Percentiles rank a stretch among this genome's conserved stretches.
Evolutionary conservation across 2,329 filamentous ascomycete species (phyloP).

Genomic region (Ophiocordyceps camponoti-floridani): DNA sequence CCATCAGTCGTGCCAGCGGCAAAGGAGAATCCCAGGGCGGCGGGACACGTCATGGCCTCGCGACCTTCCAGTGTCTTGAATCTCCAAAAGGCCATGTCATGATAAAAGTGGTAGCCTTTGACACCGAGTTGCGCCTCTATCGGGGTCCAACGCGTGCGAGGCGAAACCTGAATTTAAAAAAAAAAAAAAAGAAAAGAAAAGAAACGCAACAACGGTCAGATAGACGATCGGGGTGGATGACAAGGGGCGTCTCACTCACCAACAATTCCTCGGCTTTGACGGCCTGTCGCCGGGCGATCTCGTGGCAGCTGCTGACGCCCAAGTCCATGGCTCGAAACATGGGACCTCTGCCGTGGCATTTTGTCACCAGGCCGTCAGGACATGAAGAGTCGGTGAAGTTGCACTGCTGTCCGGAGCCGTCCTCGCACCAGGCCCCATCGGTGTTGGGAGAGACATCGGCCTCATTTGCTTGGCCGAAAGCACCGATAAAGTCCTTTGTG

Average conservation of each 20-base stretch:
- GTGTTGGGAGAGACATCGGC: slow-evolving; percentile 83
- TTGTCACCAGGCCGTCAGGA: slow-evolving; percentile 44
- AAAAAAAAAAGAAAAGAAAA: no score
- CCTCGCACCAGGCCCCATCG: slow-evolving; percentile 75
- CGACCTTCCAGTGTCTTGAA: slow-evolving; percentile 61
- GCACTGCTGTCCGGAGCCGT: slow-evolving; percentile 55
- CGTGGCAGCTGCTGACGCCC: slow-evolving; percentile 56
- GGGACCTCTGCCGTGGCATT: slow-evolving; percentile 59
- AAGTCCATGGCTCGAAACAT: slow-evolving; percentile 49
- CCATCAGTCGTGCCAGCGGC: slow-evolving; percentile 86
- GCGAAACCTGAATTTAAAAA: slow-evolving; percentile 37
- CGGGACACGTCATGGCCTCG: slow-evolving; percentile 58
- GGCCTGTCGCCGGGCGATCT: slow-evolving; percentile 56
- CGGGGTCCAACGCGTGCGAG: slow-evolving; percentile 26
- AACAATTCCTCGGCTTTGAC: slow-evolving; percentile 29
- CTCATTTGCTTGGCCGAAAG: slow-evolving; percentile 82
- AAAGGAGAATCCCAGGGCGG: slow-evolving; percentile 80
- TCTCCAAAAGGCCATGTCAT: slow-evolving; percentile 58
- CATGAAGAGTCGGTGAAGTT: slow-evolving; percentile 74
- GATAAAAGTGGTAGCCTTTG: slow-evolving; percentile 70
- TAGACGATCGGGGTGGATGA: not conserved
- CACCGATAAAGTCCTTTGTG: slow-evolving; percentile 59
- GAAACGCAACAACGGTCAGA: not conserved
- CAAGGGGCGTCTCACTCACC: slow-evolving; percentile 9
- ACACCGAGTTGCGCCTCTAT: slow-evolving; percentile 42